Base-by-base conservation (phyloP, 768 basidiomycete genomes). In the Trametes villosa region DNA sequence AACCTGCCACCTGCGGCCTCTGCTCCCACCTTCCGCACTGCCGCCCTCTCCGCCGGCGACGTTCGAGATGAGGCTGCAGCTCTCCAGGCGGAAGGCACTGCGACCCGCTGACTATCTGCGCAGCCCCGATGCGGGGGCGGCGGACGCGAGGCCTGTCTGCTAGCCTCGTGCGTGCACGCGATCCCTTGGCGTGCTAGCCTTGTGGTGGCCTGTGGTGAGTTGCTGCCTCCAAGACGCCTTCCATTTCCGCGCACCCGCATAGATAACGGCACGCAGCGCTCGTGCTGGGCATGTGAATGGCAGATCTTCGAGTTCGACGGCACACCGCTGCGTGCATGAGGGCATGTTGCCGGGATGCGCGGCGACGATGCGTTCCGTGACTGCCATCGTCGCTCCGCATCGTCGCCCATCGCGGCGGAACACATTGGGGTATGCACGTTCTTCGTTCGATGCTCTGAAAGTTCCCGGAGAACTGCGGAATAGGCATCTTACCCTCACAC, bases 101-200 rank as follows among this genome's bases (percentile, higher is more conserved):
- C 46, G 55, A 57, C 27, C 55, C 29, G 34, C 46, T 48, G 55
- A 57, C 46, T 40, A 15, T 33, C 24, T 40, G 45, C 55, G 55
- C 55, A 48, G 55, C 46, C 22, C 4, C 46, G 1, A 24, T 27
- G 31, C 11, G 12, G 12, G 26, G 45, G 7, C 34, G 24, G 13
- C 7, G 1, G 13, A 38, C 33, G 38, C 38, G 47, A 49, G 17
- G 29, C 38, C 44, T 36, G 55, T 57, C 55, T 36, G 46, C 55
- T 57, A 57, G 55, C 55, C 55, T 49, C 56, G 56, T 57, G 53
- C 41, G 29, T 47, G 38, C 56, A 49, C 11, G 48, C 48, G 30
- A 49, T 31, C 20, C 30, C 48, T 49, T 49, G 48, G 48, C 48
- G 48, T 49, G 48, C 30, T 49, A 3, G 48, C 48, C 48, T 49